Evolutionary conservation across 352 stramenopile species (phyloP).

Genomic region (Stramenopiles sp.): DNA sequence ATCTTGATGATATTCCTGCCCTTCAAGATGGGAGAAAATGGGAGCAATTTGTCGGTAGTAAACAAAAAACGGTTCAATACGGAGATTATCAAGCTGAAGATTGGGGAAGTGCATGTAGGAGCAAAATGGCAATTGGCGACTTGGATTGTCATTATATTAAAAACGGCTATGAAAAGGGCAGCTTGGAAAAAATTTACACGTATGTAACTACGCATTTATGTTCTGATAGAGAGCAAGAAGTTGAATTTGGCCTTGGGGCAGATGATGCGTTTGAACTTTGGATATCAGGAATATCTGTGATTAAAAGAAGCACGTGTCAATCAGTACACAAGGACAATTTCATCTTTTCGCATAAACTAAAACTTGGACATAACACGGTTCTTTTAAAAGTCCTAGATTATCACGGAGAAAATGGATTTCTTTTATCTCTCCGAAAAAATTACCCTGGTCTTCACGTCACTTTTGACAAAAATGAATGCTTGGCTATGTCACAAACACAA

Average conservation of each 20-base stretch:
- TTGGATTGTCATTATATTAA: neutral
- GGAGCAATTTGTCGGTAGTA: neutral
- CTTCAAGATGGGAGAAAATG: neutral
- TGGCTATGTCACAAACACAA: neutral
- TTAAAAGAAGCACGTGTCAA: neutral
- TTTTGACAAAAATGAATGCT: neutral
- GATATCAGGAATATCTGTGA: neutral
- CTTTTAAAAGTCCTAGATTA: neutral
- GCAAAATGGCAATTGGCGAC: neutral
- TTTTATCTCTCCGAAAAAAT: neutral
- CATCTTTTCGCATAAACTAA: neutral
- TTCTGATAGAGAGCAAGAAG: neutral
- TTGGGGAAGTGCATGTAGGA: neutral
- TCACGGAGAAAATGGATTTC: neutral
- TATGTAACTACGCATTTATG: neutral
- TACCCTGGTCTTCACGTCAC: neutral
- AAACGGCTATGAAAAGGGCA: neutral
- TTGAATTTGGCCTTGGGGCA: neutral
- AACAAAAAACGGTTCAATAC: neutral
- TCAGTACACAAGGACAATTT: neutral
- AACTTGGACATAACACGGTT: neutral
- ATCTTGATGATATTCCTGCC: neutral
- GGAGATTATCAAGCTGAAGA: neutral
- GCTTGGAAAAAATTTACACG: neutral
- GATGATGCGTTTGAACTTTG: neutral